A percentile compares a stretch with the other conserved stretches of the same genome.
These are phyloP conservation scores for Aspergillus ibericus DNA, from an alignment of 2,329 filamentous ascomycete species.

Conservation along the genomic window DNA sequence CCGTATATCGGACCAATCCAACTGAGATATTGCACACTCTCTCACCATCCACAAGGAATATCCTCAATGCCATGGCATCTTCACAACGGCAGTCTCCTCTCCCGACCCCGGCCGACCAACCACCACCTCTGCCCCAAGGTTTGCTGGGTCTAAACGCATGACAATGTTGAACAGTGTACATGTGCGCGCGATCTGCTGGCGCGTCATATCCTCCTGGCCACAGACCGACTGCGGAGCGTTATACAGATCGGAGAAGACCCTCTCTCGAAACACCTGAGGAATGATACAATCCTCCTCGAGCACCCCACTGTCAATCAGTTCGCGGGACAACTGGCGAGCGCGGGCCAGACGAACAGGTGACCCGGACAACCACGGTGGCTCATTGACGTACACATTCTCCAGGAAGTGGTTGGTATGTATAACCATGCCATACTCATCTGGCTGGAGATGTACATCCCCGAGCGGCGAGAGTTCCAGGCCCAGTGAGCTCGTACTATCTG, in stretches of 20 bases:
- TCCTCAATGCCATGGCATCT: constrained; percentile 26
- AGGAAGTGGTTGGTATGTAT: constrained; percentile 50
- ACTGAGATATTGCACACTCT: no score
- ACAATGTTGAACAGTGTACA: constrained; percentile 41
- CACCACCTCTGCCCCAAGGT: constrained; percentile 35
- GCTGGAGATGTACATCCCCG: constrained; percentile 36
- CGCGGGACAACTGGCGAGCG: constrained; percentile 24
- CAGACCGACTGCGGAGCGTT: constrained; percentile 41
- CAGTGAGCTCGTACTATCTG: constrained; percentile 41
- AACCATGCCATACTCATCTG: constrained; percentile 34
- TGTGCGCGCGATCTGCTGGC: constrained; percentile 28
- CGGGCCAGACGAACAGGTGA: constrained; percentile 35
- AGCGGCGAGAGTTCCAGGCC: constrained; percentile 32
- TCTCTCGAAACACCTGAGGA: constrained; percentile 26
- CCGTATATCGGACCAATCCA: no score
- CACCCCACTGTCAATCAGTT: constrained; percentile 23
- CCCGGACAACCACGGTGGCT: constrained; percentile 34
- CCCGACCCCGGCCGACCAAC: constrained; percentile 32
- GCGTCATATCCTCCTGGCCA: constrained; percentile 29
- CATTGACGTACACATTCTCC: constrained; percentile 33
- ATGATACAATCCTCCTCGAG: constrained; percentile 22
- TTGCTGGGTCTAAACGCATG: constrained; percentile 30
- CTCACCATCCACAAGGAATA: no score
- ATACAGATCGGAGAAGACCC: constrained; percentile 38
- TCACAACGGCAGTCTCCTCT: constrained; percentile 27